Conservation (phyloP, 768 basidiomycete genomes). For the Naematelia aurantialba region DNA sequence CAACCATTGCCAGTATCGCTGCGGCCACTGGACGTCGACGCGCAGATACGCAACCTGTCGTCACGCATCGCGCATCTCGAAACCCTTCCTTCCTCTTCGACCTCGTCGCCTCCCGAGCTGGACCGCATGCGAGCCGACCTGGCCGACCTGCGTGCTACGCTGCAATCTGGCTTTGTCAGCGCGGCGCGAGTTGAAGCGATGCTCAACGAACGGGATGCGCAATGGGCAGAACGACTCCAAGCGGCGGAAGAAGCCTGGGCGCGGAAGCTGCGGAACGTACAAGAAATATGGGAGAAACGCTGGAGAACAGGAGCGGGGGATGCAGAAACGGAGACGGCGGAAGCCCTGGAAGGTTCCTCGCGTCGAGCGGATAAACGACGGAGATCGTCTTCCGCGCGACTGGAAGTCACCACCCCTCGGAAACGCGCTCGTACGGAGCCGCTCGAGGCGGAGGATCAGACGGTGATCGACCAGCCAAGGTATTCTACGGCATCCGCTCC, state of each 20-base stretch:
- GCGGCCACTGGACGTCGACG: background rate
- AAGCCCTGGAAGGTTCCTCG: background rate
- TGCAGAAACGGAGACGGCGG: background rate
- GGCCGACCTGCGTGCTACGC: background rate
- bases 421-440: constrained; percentile 14
- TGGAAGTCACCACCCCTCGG: background rate
- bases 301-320: background rate
- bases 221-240: constrained; percentile 5
- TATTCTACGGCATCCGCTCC: constrained; percentile 8
- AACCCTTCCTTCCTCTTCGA: background rate
- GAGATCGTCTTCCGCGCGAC: background rate
- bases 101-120: background rate
- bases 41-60: background rate
- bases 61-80: background rate
- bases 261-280: background rate
- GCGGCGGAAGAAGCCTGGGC: constrained; percentile 4
- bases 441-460: background rate
- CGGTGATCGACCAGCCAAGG: constrained; percentile 5
- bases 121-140: background rate
- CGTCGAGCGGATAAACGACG: background rate
- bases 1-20: background rate
- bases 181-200: constrained; percentile 6
- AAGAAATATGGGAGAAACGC: background rate
- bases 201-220: constrained; percentile 5
- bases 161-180: background rate